Evolutionary conservation across 768 basidiomycete species (phyloP).

Genomic region (Phylloporus sp.): DNA sequence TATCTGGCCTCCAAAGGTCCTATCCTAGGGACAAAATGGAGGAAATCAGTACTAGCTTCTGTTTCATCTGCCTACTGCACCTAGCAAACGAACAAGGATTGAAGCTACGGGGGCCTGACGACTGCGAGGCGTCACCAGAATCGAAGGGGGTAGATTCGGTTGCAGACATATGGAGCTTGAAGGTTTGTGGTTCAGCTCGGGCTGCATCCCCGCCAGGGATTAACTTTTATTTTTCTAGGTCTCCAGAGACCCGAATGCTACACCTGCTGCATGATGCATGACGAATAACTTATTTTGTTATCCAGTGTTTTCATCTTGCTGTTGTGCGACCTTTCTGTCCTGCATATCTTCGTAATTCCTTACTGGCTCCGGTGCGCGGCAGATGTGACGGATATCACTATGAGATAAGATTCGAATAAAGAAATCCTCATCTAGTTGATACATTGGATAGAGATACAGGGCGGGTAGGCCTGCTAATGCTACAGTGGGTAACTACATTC

Average conservation of each 20-base stretch:
- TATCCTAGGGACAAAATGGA: conserved; percentile 95
- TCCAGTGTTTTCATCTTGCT: conserved; percentile 7
- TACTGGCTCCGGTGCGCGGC: not conserved
- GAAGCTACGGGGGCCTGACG: conserved; percentile 60
- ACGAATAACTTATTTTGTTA: conserved; percentile 24
- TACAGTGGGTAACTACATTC: conserved; percentile 8
- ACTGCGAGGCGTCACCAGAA: conserved; percentile 32
- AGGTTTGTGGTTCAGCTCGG: conserved; percentile 40
- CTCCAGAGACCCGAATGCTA: conserved; percentile 42
- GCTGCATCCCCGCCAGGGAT: not conserved
- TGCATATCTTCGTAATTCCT: conserved; percentile 6
- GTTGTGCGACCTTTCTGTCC: conserved; percentile 8
- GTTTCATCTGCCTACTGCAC: conserved; percentile 96
- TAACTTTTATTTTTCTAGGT: conserved; percentile 30
- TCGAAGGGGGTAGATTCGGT: conserved; percentile 44
- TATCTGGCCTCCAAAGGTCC: conserved; percentile 71
- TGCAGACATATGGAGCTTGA: conserved; percentile 72
- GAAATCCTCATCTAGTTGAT: conserved; percentile 9
- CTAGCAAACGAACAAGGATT: conserved; percentile 96
- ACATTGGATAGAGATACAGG: conserved; percentile 23
- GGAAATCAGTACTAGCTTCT: conserved; percentile 98
- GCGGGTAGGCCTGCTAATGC: not conserved
- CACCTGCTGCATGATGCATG: conserved; percentile 25
- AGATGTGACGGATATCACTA: not conserved
- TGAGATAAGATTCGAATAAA: not conserved